phyloP scores from a whole-genome alignment of 2,329 filamentous ascomycete genomes.

The Fusarium mexicanum region DNA sequence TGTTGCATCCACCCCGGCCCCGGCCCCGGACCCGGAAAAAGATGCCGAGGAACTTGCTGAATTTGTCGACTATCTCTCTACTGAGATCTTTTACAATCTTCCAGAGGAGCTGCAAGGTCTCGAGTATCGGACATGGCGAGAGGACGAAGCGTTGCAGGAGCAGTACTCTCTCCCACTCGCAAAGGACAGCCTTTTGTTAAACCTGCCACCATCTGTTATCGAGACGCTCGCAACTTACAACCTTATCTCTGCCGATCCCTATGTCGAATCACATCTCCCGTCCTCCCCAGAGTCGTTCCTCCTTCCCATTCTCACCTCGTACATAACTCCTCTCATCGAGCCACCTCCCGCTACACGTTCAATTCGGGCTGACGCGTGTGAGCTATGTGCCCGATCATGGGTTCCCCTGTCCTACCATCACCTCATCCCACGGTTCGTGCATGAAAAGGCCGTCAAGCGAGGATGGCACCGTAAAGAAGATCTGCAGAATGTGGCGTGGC shows the following conservation, averaged over 20 bases:
- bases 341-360: conserved; percentile 71
- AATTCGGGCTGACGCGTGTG: conserved; percentile 70
- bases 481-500: conserved; percentile 84
- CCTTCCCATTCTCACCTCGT: conserved; percentile 69
- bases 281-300: conserved; percentile 65
- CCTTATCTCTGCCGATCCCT: conserved; percentile 60
- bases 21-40: conserved; percentile 23
- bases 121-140: conserved; percentile 64
- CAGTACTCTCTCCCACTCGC: conserved; percentile 68
- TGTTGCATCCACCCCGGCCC: conserved; percentile 19
- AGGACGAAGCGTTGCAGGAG: conserved; percentile 56
- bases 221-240: conserved; percentile 76
- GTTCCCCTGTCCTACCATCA: conserved; percentile 85
- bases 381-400: conserved; percentile 80
- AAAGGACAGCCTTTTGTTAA: conserved; percentile 63
- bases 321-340: conserved; percentile 65
- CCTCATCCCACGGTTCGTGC: conserved; percentile 81
- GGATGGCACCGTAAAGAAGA: conserved; percentile 82
- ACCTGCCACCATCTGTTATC: conserved; percentile 61
- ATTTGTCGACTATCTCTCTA: conserved; percentile 82
- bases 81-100: conserved; percentile 73
- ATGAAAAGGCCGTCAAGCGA: conserved; percentile 78
- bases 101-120: conserved; percentile 69
- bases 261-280: conserved; percentile 48
- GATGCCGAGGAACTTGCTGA: conserved; percentile 77